Base-by-base conservation (phyloP, 192 early-diverging fungal genomes). In the Backusella parvicylindrica region DNA sequence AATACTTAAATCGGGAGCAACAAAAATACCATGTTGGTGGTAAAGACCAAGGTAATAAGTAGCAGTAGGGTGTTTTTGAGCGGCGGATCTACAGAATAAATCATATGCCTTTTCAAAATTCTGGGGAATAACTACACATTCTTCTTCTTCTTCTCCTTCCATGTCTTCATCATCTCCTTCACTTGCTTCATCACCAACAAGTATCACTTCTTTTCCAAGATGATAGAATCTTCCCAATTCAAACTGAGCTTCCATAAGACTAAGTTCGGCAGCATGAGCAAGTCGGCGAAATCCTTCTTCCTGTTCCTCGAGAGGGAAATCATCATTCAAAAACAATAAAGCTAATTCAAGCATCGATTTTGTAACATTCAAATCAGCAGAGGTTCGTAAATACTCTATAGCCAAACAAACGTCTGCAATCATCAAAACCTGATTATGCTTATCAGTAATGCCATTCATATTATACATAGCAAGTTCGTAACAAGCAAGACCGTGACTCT, bases 21-120 rank as follows among this genome's bases (percentile, higher is more conserved):
- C 86, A 63, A 77, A 74, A 37, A 77, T 77, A 36, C 76, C 76
- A 30, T 77, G 70, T 37, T 77, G 70, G 30, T 77, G 38, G n/a
- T 77, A 77, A 8, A 70, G 40, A 28, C 76, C 76, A 28, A 77
- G 40, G 30, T 50, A 77, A 13, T 71, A 49, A n/a, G 60, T 66
- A 6, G 76, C 76, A 30, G 50, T 67, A 33, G 60, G 40, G 47
- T 77, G 43, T 21, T 67, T 63, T 47, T 75, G 73, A 15, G 41
- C 31, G 32, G 78, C 74, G 35, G 78, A 49, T 70, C 49, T 41
- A 38, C 73, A 79, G 38, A 75, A 79, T 28, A 71, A 70, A 70
- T 79, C 74, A 16, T 66, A 79, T 18, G 78, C 74, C 21, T 71
- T 75, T 71, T 70, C 78, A 71, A 79, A 71, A 49, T 79, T 69